Conservation (phyloP, 805 yeast genomes). For the Nakazawaea laoshanensis region DNA sequence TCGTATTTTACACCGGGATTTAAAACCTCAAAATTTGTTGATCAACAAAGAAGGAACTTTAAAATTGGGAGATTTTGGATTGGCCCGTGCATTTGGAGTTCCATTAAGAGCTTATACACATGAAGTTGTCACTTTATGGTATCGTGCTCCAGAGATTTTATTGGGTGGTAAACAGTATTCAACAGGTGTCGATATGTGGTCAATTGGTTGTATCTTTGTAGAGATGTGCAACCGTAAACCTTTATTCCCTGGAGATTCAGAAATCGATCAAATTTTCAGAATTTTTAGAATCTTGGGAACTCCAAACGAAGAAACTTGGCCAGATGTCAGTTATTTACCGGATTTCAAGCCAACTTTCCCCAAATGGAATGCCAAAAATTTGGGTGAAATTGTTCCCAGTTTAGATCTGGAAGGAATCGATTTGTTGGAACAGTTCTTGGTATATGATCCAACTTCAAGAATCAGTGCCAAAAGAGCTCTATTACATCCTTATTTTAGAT, state of each 20-base stretch:
- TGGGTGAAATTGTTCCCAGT: slow-evolving; percentile 66
- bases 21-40: slow-evolving; percentile 92
- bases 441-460: slow-evolving; percentile 89
- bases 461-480: slow-evolving; percentile 93
- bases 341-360: slow-evolving; percentile 93
- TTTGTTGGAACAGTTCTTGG: slow-evolving; percentile 66
- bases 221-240: slow-evolving; percentile 97
- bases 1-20: slow-evolving; percentile 88
- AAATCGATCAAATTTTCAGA: slow-evolving; percentile 92
- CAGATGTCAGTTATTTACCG: slow-evolving; percentile 83
- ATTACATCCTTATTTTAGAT: slow-evolving; percentile 77
- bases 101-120: slow-evolving; percentile 96
- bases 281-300: slow-evolving; percentile 91
- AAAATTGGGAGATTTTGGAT: slow-evolving; percentile 86
- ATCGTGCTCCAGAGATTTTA: slow-evolving; percentile 91
- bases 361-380: slow-evolving; percentile 70
- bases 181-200: slow-evolving; percentile 99
- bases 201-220: slow-evolving; percentile 95
- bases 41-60: slow-evolving; percentile 94
- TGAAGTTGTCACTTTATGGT: slow-evolving; percentile 97
- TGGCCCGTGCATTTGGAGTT: slow-evolving; percentile 96
- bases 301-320: slow-evolving; percentile 91
- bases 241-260: slow-evolving; percentile 94
- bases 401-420: slow-evolving; percentile 82
- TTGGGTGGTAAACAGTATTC: slow-evolving; percentile 96